phyloP scores from a whole-genome alignment of 225 moss, liverwort and hornwort species.

The Thuidium tamariscinum region DNA sequence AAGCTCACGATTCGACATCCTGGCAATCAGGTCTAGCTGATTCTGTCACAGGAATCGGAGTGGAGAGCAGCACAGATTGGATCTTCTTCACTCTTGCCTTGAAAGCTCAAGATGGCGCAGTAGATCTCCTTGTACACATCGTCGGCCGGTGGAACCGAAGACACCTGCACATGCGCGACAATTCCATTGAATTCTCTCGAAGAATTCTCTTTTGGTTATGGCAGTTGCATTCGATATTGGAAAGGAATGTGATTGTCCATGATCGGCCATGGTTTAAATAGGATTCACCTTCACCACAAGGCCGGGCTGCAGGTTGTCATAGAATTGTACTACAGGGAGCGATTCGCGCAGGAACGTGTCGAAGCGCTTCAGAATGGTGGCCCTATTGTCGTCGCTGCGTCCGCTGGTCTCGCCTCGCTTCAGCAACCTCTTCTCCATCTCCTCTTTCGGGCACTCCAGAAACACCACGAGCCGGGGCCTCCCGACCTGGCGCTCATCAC shows the following conservation, averaged over 20 bases:
- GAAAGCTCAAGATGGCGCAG: conserved; percentile 14
- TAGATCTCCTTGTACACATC: conserved; percentile 42
- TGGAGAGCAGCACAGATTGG: background rate
- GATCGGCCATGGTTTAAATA: background rate
- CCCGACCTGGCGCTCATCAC: conserved; percentile 27
- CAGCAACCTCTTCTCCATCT: conserved; percentile 67
- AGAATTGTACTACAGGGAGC: conserved; percentile 52
- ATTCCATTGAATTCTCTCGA: background rate
- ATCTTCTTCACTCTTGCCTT: background rate
- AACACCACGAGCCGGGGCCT: conserved; percentile 62
- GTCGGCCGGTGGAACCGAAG: conserved; percentile 53
- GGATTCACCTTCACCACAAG: conserved; percentile 45
- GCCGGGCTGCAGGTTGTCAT: conserved; percentile 30
- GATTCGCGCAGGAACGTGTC: conserved; percentile 71
- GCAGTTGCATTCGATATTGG: background rate
- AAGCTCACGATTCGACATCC: background rate
- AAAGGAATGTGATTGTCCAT: background rate
- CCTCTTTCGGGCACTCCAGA: conserved; percentile 67
- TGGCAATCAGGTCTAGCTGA: conserved; percentile 6
- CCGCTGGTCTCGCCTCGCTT: conserved; percentile 76
- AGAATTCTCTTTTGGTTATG: background rate
- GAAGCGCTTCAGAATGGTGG: conserved; percentile 72
- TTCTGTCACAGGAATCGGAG: conserved; percentile 9
- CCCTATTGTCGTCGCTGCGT: conserved; percentile 62
- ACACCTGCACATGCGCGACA: conserved; percentile 34